These are phyloP conservation scores for Alternaria postmessia DNA, from an alignment of 2,329 filamentous ascomycete genomes.

Conservation along the genomic window DNA sequence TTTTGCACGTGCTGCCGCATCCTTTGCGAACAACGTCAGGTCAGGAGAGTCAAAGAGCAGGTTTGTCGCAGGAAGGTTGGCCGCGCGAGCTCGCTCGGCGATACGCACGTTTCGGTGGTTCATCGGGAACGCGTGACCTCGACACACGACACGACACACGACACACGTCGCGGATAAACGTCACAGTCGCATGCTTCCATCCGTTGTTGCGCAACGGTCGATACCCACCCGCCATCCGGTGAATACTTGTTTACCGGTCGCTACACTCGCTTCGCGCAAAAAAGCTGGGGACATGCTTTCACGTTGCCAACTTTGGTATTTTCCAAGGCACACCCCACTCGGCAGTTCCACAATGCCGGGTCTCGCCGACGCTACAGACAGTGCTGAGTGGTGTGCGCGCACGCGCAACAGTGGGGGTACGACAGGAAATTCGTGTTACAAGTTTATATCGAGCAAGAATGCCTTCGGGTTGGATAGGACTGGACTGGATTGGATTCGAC, in stretches of 20 bases:
- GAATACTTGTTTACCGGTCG: background rate
- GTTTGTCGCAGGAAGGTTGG: conserved; percentile 2
- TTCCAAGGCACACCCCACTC: background rate
- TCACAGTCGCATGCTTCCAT: background rate
- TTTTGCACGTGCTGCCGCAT: background rate
- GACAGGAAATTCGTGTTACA: background rate
- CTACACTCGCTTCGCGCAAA: background rate
- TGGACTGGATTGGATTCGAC: too few relatives aligned
- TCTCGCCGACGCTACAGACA: conserved; percentile 16
- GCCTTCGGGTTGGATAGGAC: too few relatives aligned
- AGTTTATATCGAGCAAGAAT: conserved; percentile 7
- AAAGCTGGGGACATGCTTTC: background rate
- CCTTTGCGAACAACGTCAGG: background rate
- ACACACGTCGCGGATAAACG: conserved; percentile 1
- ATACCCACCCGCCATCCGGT: conserved; percentile 4
- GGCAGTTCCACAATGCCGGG: conserved; percentile 12
- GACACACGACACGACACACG: conserved; percentile 4
- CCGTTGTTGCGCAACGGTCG: background rate
- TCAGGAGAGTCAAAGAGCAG: background rate
- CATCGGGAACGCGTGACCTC: conserved; percentile 2
- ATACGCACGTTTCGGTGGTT: conserved; percentile 5
- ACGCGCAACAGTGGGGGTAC: conserved; percentile 3
- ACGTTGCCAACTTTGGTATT: background rate
- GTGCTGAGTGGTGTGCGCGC: too few relatives aligned
- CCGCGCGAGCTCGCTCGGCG: background rate